These are phyloP conservation scores for Sphagnum contortum DNA, from an alignment of 225 moss, liverwort and hornwort species.

Conservation along the genomic window DNA sequence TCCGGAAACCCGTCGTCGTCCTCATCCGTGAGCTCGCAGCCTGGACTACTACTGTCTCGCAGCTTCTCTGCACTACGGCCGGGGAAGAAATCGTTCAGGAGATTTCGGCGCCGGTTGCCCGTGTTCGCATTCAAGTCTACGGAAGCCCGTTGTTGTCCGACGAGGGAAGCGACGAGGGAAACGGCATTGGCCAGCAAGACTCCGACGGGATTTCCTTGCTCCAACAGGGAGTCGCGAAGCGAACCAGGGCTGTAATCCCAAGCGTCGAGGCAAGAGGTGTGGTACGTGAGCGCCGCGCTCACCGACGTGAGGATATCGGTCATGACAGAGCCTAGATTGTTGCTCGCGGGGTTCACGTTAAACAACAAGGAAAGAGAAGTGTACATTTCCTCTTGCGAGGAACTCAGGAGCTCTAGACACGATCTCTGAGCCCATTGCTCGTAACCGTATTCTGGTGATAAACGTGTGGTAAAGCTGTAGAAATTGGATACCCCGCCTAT, in stretches of 20 bases:
- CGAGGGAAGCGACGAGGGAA: conserved; percentile 5
- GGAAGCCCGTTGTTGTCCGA: neutral
- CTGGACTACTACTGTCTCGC: neutral
- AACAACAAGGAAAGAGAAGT: conserved; percentile 1
- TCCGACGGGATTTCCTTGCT: neutral
- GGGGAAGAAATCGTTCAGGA: too few relatives aligned
- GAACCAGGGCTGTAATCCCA: conserved; percentile 7
- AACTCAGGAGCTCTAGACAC: conserved; percentile 7
- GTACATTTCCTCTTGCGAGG: conserved; percentile 8
- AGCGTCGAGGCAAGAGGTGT: conserved; percentile 8
- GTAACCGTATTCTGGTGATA: neutral
- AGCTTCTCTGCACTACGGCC: too few relatives aligned
- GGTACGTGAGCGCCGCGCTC: conserved; percentile 12
- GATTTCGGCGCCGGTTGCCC: conserved; percentile 5
- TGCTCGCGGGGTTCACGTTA: neutral
- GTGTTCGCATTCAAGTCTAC: neutral
- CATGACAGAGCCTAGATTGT: neutral
- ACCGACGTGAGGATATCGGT: conserved; percentile 6
- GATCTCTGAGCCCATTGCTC: conserved; percentile 3
- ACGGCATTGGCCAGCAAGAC: conserved; percentile 9
- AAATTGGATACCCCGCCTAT: conserved; percentile 2
- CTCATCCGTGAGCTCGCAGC: neutral
- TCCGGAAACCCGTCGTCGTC: conserved; percentile 5
- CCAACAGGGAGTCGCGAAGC: conserved; percentile 2
- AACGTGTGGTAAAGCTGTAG: conserved; percentile 4